Conservation (phyloP, 108 stramenopile genomes). For the Phaeodactylum tricornutum region DNA sequence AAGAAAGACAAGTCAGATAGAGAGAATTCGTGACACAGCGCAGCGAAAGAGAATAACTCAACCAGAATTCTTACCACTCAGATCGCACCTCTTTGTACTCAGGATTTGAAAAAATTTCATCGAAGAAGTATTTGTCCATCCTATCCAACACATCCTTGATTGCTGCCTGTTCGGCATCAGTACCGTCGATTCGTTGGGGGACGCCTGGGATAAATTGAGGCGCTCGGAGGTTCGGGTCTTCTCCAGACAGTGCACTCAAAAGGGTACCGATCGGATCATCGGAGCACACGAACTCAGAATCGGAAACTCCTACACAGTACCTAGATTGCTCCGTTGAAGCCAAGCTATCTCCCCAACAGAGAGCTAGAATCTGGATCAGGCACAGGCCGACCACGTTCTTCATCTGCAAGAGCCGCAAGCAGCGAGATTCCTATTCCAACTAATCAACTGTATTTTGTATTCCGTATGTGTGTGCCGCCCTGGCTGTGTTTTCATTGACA, state of each 20-base stretch:
- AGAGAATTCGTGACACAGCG: constrained; percentile 1
- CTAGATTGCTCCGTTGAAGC: too few species aligned
- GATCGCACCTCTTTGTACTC: constrained; percentile 51
- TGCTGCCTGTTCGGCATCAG: constrained; percentile 40
- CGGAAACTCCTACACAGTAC: constrained; percentile 5
- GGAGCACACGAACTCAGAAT: constrained; percentile 6
- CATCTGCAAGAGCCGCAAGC: too few species aligned
- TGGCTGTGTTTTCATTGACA: too few species aligned
- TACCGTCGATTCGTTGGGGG: constrained; percentile 38
- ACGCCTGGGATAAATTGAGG: too few species aligned
- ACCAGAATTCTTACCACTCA: constrained; percentile 32
- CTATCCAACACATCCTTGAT: constrained; percentile 34
- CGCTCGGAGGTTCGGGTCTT: too few species aligned
- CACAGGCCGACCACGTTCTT: too few species aligned
- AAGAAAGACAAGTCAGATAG: constrained; percentile 1
- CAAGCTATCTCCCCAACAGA: too few species aligned
- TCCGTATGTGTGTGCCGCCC: too few species aligned
- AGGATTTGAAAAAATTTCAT: constrained; percentile 51
- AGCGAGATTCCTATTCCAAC: too few species aligned
- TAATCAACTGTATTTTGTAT: too few species aligned
- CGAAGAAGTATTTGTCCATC: constrained; percentile 52
- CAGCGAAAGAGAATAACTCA: not conserved
- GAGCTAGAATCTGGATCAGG: too few species aligned
- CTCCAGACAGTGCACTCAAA: too few species aligned
- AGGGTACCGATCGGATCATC: not conserved